These are phyloP conservation scores for Pseudogymnoascus sp. DNA, from an alignment of 2,329 filamentous ascomycete genomes.

Conservation along the genomic window DNA sequence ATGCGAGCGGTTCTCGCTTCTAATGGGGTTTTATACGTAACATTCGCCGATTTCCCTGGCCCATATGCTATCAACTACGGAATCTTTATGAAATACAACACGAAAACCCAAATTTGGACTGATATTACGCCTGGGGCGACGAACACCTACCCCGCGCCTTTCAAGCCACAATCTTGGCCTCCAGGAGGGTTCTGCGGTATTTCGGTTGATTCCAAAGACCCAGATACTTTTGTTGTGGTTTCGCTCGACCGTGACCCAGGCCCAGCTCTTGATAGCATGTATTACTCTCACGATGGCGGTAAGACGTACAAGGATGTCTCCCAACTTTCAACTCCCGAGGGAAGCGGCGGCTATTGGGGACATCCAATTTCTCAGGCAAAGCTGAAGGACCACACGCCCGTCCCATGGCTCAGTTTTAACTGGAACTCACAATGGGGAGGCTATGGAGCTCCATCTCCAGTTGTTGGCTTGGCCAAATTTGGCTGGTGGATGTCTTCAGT, in stretches of 20 bases:
- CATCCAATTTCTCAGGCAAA: slow-evolving; percentile 18
- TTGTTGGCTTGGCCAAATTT: slow-evolving; percentile 15
- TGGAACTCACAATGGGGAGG: slow-evolving; percentile 14
- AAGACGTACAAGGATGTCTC: slow-evolving; percentile 16
- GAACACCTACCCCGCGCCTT: slow-evolving; percentile 14
- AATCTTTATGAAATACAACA: not conserved
- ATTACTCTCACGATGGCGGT: slow-evolving; percentile 14
- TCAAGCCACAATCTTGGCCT: slow-evolving; percentile 14
- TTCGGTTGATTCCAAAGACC: slow-evolving; percentile 14
- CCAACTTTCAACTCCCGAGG: slow-evolving; percentile 12
- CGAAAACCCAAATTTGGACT: not conserved
- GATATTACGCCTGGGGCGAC: not conserved
- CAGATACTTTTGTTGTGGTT: slow-evolving; percentile 15
- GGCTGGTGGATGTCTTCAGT: slow-evolving; percentile 1
- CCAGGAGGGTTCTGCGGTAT: slow-evolving; percentile 16
- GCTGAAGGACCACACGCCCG: slow-evolving; percentile 13
- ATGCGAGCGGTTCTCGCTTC: slow-evolving; percentile 12
- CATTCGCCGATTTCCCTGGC: not conserved
- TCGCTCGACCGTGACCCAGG: slow-evolving; percentile 16
- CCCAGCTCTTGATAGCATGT: slow-evolving; percentile 16
- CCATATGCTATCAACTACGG: not conserved
- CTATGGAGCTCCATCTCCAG: slow-evolving; percentile 17
- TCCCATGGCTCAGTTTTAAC: slow-evolving; percentile 17
- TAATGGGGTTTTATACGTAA: not conserved
- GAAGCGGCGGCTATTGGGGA: slow-evolving; percentile 13